Percentiles rank a stretch among this genome's conserved stretches.
These are phyloP conservation scores for Nakaseomyces sp. DNA, from an alignment of 1,139 yeast species.

Conservation along the genomic window DNA sequence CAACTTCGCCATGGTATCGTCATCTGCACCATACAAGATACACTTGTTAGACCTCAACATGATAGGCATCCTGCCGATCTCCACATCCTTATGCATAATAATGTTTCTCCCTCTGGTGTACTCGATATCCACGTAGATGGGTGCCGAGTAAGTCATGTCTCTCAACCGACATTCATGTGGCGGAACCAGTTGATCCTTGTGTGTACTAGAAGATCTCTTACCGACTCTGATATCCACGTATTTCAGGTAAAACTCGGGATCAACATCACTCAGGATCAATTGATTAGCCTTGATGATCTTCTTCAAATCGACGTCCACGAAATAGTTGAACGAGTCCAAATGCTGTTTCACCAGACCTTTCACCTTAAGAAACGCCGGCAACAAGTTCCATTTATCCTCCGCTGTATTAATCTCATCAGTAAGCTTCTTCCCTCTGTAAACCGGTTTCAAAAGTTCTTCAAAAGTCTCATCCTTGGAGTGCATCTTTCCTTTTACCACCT, in stretches of 20 bases:
- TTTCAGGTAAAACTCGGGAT: slow-evolving; percentile 89
- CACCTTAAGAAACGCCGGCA: slow-evolving; percentile 92
- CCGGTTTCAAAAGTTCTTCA: slow-evolving; percentile 67
- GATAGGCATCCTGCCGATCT: slow-evolving; percentile 96
- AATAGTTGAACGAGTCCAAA: slow-evolving; percentile 90
- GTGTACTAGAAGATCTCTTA: slow-evolving; percentile 46
- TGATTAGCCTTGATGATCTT: slow-evolving; percentile 90
- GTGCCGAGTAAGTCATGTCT: slow-evolving; percentile 93
- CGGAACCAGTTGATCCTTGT: slow-evolving; percentile 46
- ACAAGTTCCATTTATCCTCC: slow-evolving; percentile 88
- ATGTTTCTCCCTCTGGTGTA: slow-evolving; percentile 91
- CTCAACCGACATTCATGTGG: slow-evolving; percentile 97
- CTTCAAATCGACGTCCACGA: slow-evolving; percentile 86
- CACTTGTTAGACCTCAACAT: slow-evolving; percentile 93
- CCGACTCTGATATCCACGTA: slow-evolving; percentile 90
- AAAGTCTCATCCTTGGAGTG: slow-evolving; percentile 44
- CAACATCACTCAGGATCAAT: slow-evolving; percentile 83
- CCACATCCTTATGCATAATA: slow-evolving; percentile 80
- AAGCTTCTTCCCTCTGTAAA: slow-evolving; percentile 74
- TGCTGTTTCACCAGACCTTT: slow-evolving; percentile 97
- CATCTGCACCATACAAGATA: slow-evolving; percentile 68
- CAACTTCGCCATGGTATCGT: slow-evolving; percentile 73
- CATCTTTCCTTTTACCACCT: background rate
- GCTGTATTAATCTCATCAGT: slow-evolving; percentile 88
- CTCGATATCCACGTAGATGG: slow-evolving; percentile 93